Evolutionary conservation across 2,329 filamentous ascomycete genomes (phyloP).

Genomic region (Calonectria pseudoreteaudii): DNA sequence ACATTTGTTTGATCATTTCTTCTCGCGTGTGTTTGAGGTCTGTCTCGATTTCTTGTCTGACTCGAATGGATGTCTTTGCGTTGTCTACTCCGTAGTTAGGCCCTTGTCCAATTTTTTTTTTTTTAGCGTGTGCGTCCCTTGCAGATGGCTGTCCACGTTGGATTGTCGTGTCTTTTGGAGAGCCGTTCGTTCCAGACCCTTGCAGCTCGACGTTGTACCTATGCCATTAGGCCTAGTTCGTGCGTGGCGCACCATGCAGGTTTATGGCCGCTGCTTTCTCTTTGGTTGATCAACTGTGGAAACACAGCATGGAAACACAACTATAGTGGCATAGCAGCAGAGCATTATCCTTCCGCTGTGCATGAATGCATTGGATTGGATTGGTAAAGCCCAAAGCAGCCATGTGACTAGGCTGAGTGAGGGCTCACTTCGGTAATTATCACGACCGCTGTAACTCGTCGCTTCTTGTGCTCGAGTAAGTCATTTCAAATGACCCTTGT

Average conservation of each 20-base stretch:
- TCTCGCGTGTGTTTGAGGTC: not conserved
- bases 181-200: slow-evolving; percentile 19
- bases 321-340: slow-evolving; percentile 6
- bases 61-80: not conserved
- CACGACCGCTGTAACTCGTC: not conserved
- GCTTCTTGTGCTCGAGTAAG: slow-evolving; percentile 4
- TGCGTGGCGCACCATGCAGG: not conserved
- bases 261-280: not conserved
- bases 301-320: slow-evolving; percentile 1
- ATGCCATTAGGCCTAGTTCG: not conserved
- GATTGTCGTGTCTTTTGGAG: slow-evolving; percentile 13
- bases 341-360: slow-evolving; percentile 24
- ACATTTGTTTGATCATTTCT: not conserved
- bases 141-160: slow-evolving; percentile 17
- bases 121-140: slow-evolving; percentile 10
- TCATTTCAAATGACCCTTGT: not conserved
- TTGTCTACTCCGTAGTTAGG: not conserved
- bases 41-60: slow-evolving; percentile 12
- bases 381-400: not conserved
- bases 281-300: not conserved
- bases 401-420: slow-evolving; percentile 6
- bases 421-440: not conserved
- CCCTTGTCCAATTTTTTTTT: not conserved
- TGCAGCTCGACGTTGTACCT: not conserved
- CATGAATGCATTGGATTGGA: slow-evolving; percentile 34